Percentiles rank a stretch among this genome's conserved stretches.
Conservation (phyloP, 257 asterid genomes). For the Knoxia roxburghii region DNA sequence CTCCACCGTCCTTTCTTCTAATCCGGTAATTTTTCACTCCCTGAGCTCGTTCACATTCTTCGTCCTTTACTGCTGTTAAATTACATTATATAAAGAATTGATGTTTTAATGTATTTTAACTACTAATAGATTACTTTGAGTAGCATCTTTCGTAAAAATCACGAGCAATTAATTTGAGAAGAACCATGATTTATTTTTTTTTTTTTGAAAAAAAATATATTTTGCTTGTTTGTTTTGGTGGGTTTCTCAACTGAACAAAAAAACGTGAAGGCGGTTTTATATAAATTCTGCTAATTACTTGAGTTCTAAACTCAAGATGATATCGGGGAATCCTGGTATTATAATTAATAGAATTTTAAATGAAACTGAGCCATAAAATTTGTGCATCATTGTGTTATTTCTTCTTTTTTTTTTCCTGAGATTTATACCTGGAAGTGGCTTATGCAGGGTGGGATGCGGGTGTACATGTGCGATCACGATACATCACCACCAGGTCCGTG, state of each 20-base stretch:
- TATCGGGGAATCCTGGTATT: not conserved
- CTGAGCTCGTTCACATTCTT: not conserved
- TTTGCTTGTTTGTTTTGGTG: no score
- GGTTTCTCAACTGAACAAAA: no score
- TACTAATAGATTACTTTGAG: not conserved
- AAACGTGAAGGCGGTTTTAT: no score
- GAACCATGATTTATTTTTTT: no score
- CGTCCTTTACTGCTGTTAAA: not conserved
- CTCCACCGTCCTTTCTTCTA: constrained; percentile 53
- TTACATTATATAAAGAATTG: not conserved
- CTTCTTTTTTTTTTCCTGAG: not conserved
- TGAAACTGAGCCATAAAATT: not conserved
- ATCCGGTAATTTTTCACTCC: constrained; percentile 36
- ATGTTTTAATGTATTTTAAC: not conserved
- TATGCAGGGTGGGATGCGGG: constrained; percentile 75
- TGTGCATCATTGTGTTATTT: not conserved
- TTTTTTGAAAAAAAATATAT: no score
- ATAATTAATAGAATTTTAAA: not conserved
- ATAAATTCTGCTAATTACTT: not conserved
- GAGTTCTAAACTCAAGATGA: not conserved
- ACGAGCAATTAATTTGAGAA: no score
- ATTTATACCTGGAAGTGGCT: constrained; percentile 20
- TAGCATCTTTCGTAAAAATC: not conserved
- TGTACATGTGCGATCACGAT: constrained; percentile 71
- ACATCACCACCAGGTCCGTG: constrained; percentile 77